Conservation (phyloP, 805 yeast species). For the Saccharomyces cerevisiae region DNA sequence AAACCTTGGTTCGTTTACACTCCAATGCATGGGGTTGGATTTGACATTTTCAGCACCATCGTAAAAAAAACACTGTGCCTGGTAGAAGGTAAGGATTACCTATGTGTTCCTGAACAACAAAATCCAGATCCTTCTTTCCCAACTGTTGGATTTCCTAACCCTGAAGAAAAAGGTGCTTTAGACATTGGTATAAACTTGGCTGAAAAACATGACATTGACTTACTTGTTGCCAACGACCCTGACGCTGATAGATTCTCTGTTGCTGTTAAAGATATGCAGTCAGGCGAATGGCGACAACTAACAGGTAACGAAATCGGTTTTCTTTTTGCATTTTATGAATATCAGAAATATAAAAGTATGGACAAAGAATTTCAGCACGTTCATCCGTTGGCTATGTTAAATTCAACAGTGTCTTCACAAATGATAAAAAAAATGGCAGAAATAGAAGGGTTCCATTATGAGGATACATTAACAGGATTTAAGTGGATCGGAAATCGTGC, state of each 20-base stretch:
- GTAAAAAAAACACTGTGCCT: constrained; percentile 26
- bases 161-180: constrained; percentile 90
- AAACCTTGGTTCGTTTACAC: constrained; percentile 63
- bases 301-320: constrained; percentile 90
- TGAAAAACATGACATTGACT: constrained; percentile 29
- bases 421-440: constrained; percentile 64
- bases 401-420: constrained; percentile 90
- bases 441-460: constrained; percentile 48
- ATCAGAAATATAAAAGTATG: constrained; percentile 29
- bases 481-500: constrained; percentile 96
- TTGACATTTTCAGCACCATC: constrained; percentile 42
- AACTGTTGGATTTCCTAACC: constrained; percentile 86
- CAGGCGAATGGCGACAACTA: constrained; percentile 60
- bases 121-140: constrained; percentile 78
- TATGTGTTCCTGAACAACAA: constrained; percentile 54
- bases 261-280: constrained; percentile 43
- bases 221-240: constrained; percentile 88
- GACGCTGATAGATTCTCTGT: constrained; percentile 92
- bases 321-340: constrained; percentile 62
- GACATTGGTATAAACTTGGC: constrained; percentile 62
- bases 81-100: constrained; percentile 31
- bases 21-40: constrained; percentile 94
- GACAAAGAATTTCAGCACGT: constrained; percentile 24
- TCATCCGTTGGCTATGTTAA: constrained; percentile 47
- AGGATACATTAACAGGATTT: constrained; percentile 89